Conservation (phyloP, 169 alveolate species). For the Plasmodium knowlesi region DNA sequence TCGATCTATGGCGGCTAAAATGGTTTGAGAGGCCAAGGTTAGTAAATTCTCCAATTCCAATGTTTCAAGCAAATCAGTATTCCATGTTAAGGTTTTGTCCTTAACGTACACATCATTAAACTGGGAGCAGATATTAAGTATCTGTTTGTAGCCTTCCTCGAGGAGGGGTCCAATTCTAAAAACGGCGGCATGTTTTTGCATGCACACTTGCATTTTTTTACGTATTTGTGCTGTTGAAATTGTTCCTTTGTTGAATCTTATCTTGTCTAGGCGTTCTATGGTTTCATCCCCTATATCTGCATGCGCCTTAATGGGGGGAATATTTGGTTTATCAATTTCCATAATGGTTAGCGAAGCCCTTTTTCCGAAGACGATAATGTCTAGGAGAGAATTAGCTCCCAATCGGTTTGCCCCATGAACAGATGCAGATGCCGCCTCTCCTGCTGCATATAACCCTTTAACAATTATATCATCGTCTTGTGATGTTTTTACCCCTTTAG, state of each 20-base stretch:
- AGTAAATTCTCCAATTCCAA: constrained; percentile 96
- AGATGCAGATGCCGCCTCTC: constrained; percentile 99
- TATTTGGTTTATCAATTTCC: constrained; percentile 89
- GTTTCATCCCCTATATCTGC: constrained; percentile 63
- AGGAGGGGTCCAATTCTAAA: constrained; percentile 92
- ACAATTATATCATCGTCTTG: constrained; percentile 87
- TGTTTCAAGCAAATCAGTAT: constrained; percentile 97
- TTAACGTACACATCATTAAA: constrained; percentile 90
- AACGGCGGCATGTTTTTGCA: constrained; percentile 98
- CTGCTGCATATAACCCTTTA: constrained; percentile 95
- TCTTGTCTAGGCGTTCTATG: constrained; percentile 41
- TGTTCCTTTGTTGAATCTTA: constrained; percentile 72
- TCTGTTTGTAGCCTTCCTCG: constrained; percentile 90
- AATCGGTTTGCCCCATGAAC: constrained; percentile 99
- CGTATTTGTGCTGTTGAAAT: constrained; percentile 79
- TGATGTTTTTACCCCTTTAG: constrained; percentile 53
- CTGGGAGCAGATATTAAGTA: constrained; percentile 84
- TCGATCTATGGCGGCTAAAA: constrained; percentile 94
- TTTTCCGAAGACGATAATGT: constrained; percentile 97
- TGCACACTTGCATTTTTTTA: constrained; percentile 86
- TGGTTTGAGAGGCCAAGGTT: constrained; percentile 92
- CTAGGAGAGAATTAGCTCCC: constrained; percentile 98
- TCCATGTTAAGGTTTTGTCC: constrained; percentile 94
- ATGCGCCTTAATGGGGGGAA: constrained; percentile 57
- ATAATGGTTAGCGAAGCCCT: constrained; percentile 94